Evolutionary conservation across 1,139 yeast species (phyloP), one percentile per base, ranked within the genome.

Genomic region (Pichia sp.): DNA sequence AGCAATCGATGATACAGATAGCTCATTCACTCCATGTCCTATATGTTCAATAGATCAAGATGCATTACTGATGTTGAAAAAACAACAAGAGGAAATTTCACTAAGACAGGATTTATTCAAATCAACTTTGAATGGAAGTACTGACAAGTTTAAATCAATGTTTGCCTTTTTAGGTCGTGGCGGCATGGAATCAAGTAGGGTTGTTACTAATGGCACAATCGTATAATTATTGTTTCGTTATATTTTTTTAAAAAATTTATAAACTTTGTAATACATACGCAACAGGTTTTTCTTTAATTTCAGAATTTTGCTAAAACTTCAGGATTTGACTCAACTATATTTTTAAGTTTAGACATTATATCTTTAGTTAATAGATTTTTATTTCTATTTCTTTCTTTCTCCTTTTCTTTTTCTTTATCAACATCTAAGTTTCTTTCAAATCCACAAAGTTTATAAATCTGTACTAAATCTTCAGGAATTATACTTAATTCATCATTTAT

Each of bases 131-230:
- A 72, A 74, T 25, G 84, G 80, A 27, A 73, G 82, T 41, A 78
- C 74, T 9, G 90, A 85, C 58, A 77, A 87, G 62, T 85, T 90
- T 65, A 85, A 82, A 62, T 84, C 84, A 3, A 77, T 91, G 52
- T 77, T 87, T 51, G 95, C 88, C 53, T 90, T 85, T 66, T 77
- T 90, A 49, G 96, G 96, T 5, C 79, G 88, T 56, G 99, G 99
- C 1, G 91, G 87, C 0, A 78, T 89, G 82, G 90, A 83, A 50
- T 61, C 62, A 16, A 52, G 62, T 1, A 57, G 53, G 28, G 36
- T 53, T 11, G 25, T 51, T n/a, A 28, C 42, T n/a, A 33, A 46
- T 41, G 49, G 44, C 2, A 30, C 48, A 28, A 36, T 18, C 22
- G 22, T 43, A 11, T 29, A 34, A 30, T 29, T 29, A n/a, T 10